Evolutionary conservation across 1,284 basidiomycete genomes (phyloP).

Genomic region (Agaricales sp.): DNA sequence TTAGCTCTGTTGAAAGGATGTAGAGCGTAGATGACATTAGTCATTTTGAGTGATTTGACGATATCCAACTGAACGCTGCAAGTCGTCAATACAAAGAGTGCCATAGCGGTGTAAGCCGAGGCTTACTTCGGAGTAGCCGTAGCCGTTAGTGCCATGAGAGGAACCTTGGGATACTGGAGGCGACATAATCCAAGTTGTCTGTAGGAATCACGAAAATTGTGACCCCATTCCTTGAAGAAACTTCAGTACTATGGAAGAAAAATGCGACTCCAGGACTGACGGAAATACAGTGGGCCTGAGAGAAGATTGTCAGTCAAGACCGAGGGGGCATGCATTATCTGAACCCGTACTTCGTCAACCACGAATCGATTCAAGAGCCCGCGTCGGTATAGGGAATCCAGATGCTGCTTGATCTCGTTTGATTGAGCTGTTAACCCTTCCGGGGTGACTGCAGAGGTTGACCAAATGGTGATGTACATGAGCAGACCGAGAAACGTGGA

Average conservation of each 20-base stretch:
- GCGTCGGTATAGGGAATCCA: slow-evolving; percentile 42
- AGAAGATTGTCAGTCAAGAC: background rate
- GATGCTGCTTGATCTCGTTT: slow-evolving; percentile 27
- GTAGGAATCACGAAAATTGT: slow-evolving; percentile 70
- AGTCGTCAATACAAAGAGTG: slow-evolving; percentile 6
- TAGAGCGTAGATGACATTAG: slow-evolving; percentile 29
- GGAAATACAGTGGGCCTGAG: slow-evolving; percentile 78
- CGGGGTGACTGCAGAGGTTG: slow-evolving; percentile 66
- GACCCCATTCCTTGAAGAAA: slow-evolving; percentile 69
- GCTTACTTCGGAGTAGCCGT: slow-evolving; percentile 57
- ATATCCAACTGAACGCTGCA: slow-evolving; percentile 66
- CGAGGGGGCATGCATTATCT: too few species aligned
- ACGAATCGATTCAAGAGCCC: slow-evolving; percentile 61
- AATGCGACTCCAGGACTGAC: slow-evolving; percentile 24
- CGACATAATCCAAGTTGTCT: slow-evolving; percentile 64
- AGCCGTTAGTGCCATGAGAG: slow-evolving; percentile 79
- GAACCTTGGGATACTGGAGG: slow-evolving; percentile 55
- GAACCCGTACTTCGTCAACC: slow-evolving; percentile 59
- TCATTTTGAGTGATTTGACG: slow-evolving; percentile 51
- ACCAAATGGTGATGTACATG: slow-evolving; percentile 7
- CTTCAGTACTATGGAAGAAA: background rate
- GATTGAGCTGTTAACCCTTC: slow-evolving; percentile 56
- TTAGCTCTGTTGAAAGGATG: slow-evolving; percentile 78
- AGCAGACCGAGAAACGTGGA: background rate
- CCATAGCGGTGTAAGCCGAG: background rate